These are phyloP conservation scores for Chaetomiaceae sp. DNA, from an alignment of 2,329 filamentous ascomycete species.

Conservation along the genomic window DNA sequence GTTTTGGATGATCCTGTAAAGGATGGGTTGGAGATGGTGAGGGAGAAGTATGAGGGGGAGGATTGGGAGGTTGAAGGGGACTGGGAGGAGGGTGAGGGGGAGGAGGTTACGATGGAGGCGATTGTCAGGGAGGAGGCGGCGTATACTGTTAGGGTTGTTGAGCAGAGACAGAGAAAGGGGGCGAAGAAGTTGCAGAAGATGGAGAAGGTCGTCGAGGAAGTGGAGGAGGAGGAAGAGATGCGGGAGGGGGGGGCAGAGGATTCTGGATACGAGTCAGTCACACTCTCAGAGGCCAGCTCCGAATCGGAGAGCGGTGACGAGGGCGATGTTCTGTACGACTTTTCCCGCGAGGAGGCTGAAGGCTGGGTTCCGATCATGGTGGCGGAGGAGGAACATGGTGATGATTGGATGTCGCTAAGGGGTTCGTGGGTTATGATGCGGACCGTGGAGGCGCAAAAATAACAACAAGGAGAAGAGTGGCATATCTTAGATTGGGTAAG, in stretches of 20 bases:
- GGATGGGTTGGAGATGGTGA: not conserved
- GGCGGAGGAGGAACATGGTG: constrained; percentile 5
- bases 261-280: not conserved
- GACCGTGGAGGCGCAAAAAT: not conserved
- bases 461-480: not conserved
- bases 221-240: not conserved
- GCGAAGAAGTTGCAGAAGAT: not conserved
- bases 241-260: too few relatives aligned
- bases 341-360: constrained; percentile 2
- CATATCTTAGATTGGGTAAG: not conserved
- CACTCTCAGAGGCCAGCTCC: not conserved
- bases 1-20: constrained; percentile 3
- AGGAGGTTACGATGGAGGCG: not conserved
- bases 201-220: not conserved
- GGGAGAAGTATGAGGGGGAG: not conserved
- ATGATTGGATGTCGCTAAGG: constrained; percentile 17
- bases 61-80: not conserved
- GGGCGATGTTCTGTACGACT: not conserved
- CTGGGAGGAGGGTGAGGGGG: constrained; percentile 2
- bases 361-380: constrained; percentile 18
- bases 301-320: constrained; percentile 3
- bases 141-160: not conserved
- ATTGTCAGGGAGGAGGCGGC: not conserved
- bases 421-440: constrained; percentile 15
- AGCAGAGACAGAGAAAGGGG: not conserved